Evolutionary conservation across 2,329 filamentous ascomycete species (phyloP).

Genomic region (Fusarium sp.): DNA sequence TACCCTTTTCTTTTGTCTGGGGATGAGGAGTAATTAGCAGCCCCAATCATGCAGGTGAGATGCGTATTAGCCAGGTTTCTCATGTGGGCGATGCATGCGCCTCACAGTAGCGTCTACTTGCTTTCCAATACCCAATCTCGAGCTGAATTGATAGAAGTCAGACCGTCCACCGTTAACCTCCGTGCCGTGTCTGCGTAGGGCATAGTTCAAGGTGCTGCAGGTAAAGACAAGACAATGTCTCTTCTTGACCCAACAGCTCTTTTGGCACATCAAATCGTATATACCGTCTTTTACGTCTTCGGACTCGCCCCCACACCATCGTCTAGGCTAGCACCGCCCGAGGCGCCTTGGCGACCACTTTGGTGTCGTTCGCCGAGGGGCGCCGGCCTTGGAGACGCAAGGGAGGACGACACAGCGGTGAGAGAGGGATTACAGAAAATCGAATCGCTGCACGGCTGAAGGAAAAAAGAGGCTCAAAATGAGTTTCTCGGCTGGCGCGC

Average conservation of each 20-base stretch:
- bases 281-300: slow-evolving; percentile 2
- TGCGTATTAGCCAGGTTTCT: slow-evolving; percentile 6
- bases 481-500: slow-evolving; percentile 24
- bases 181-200: not conserved
- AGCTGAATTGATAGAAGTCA: slow-evolving; percentile 17
- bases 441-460: slow-evolving; percentile 2
- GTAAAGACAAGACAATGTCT: slow-evolving; percentile 1
- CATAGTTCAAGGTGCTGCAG: not conserved
- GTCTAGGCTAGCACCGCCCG: slow-evolving; percentile 24
- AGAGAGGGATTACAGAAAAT: slow-evolving; percentile 11
- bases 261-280: not conserved
- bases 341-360: slow-evolving; percentile 8
- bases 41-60: slow-evolving; percentile 32
- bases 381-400: slow-evolving; percentile 32
- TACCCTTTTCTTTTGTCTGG: slow-evolving; percentile 1
- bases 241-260: not conserved
- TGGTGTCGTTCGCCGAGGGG: slow-evolving; percentile 17
- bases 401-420: slow-evolving; percentile 29
- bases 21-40: slow-evolving; percentile 7
- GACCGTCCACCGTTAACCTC: not conserved
- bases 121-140: slow-evolving; percentile 30
- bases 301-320: not conserved
- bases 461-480: slow-evolving; percentile 12
- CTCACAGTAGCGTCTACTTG: slow-evolving; percentile 23
- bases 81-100: slow-evolving; percentile 35